Evolutionary conservation across 129 eudicot species (phyloP).

Genomic region (Cynara cardunculus): DNA sequence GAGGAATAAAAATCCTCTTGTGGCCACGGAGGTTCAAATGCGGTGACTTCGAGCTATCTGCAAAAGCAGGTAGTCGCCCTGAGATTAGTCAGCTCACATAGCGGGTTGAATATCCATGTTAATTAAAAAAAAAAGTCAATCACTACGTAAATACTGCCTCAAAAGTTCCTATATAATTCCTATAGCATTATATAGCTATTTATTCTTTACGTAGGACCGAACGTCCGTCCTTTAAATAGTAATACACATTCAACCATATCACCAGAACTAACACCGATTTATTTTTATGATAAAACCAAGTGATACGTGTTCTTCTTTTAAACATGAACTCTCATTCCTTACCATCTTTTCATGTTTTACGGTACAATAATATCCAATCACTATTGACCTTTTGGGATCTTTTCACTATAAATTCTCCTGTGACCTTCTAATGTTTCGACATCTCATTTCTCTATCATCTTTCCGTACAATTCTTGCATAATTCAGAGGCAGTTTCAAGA

Average conservation of each 20-base stretch:
- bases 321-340: constrained; percentile 31
- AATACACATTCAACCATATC: neutral
- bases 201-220: neutral
- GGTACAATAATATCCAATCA: constrained; percentile 4
- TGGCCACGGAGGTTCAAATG: too few relatives aligned
- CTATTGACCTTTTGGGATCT: neutral
- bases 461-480: neutral
- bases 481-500: neutral
- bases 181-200: neutral
- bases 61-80: too few relatives aligned
- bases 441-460: neutral
- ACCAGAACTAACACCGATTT: neutral
- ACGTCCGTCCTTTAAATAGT: neutral
- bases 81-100: too few relatives aligned
- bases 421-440: neutral
- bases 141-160: neutral
- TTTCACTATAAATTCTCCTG: constrained; percentile 14
- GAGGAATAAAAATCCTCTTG: too few relatives aligned
- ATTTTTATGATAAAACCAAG: constrained; percentile 21
- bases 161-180: neutral
- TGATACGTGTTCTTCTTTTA: constrained; percentile 27
- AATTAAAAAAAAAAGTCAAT: too few relatives aligned
- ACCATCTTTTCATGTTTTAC: neutral
- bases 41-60: too few relatives aligned
- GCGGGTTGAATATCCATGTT: too few relatives aligned